phyloP scores from a whole-genome alignment of 257 asterid genomes.

The Paraleonurus japonicus region DNA sequence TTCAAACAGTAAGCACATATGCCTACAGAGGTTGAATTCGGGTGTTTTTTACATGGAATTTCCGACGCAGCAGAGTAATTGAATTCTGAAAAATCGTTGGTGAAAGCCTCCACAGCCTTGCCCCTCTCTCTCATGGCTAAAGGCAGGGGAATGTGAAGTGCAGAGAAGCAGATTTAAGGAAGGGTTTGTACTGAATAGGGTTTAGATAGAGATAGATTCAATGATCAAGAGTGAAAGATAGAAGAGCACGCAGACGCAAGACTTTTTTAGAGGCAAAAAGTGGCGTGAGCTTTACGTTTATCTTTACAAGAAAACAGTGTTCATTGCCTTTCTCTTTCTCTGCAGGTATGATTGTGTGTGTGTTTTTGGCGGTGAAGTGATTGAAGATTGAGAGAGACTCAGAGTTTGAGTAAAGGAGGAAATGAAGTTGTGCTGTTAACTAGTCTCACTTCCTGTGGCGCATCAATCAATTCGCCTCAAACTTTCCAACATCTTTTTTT shows the following conservation, averaged over 20 bases:
- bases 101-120: slow-evolving; percentile 44
- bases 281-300: slow-evolving; percentile 77
- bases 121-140: slow-evolving; percentile 66
- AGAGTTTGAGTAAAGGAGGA: slow-evolving; percentile 37
- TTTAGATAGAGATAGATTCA: too few relatives aligned
- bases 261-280: slow-evolving; percentile 31
- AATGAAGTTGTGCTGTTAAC: slow-evolving; percentile 30
- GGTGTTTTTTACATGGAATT: slow-evolving; percentile 76
- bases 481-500: neutral
- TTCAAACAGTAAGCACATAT: slow-evolving; percentile 76
- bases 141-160: neutral
- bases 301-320: slow-evolving; percentile 46
- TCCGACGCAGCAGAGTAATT: slow-evolving; percentile 55
- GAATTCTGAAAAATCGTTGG: slow-evolving; percentile 36
- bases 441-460: slow-evolving; percentile 21
- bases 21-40: slow-evolving; percentile 59
- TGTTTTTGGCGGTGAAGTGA: slow-evolving; percentile 24
- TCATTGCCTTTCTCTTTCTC: slow-evolving; percentile 29
- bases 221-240: neutral
- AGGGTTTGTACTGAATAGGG: too few relatives aligned
- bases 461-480: slow-evolving; percentile 29
- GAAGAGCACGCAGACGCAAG: slow-evolving; percentile 22
- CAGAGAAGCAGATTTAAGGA: neutral
- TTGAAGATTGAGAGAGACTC: slow-evolving; percentile 30
- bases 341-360: slow-evolving; percentile 65